Conservation (phyloP, 805 yeast genomes). For the Saccharomycopsis schoenii region DNA sequence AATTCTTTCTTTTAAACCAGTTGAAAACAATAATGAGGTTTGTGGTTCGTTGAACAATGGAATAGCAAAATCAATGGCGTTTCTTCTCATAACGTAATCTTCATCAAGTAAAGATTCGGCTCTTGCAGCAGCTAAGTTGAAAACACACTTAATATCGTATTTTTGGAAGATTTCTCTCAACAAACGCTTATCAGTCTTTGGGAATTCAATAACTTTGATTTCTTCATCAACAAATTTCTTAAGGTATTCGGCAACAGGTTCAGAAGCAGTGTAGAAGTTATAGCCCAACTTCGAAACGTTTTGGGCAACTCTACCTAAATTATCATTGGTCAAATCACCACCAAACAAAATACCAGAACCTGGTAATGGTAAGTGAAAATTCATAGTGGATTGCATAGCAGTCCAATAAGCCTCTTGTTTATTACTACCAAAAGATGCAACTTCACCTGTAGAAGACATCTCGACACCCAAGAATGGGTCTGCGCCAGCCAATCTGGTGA, state of each 20-base stretch:
- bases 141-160: conserved; percentile 75
- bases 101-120: conserved; percentile 79
- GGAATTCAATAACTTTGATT: conserved; percentile 65
- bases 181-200: conserved; percentile 85
- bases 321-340: conserved; percentile 72
- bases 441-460: conserved; percentile 99
- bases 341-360: conserved; percentile 88
- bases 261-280: conserved; percentile 69
- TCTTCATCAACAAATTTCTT: conserved; percentile 33
- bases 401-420: conserved; percentile 94
- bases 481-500: conserved; percentile 97
- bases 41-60: conserved; percentile 96
- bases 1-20: conserved; percentile 66
- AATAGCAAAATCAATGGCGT: conserved; percentile 95
- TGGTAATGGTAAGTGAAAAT: conserved; percentile 88
- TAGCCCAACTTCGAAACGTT: conserved; percentile 67
- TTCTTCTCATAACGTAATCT: conserved; percentile 97
- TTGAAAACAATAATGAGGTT: conserved; percentile 79
- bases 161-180: conserved; percentile 89
- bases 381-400: conserved; percentile 92
- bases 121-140: conserved; percentile 84
- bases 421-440: conserved; percentile 90
- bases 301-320: conserved; percentile 64
- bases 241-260: conserved; percentile 63
- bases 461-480: conserved; percentile 99